phyloP scores from a whole-genome alignment of 768 basidiomycete genomes.

The Calocera cornea region DNA sequence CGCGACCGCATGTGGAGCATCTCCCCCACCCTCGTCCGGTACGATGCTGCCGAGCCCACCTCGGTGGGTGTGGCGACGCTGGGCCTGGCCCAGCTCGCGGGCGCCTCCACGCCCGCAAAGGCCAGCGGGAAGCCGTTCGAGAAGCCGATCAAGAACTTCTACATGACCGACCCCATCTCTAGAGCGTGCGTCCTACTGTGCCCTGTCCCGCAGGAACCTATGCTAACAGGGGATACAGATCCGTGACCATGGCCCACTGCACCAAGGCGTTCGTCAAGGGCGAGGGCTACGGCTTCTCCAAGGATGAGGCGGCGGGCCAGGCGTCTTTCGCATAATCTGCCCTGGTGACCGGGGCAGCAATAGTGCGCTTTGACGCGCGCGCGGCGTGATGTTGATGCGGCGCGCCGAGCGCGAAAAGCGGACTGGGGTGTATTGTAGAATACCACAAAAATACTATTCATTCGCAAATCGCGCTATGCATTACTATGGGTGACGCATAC shows the following conservation, averaged over 20 bases:
- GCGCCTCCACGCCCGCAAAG: conserved; percentile 40
- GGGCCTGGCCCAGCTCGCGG: conserved; percentile 50
- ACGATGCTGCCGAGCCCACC: conserved; percentile 66
- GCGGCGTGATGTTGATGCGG: neutral
- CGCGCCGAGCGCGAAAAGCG: neutral
- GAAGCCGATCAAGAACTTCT: conserved; percentile 84
- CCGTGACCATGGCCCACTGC: conserved; percentile 94
- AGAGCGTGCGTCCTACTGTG: conserved; percentile 54
- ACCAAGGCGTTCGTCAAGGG: conserved; percentile 73
- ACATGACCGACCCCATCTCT: conserved; percentile 90
- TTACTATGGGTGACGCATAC: neutral
- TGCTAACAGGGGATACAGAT: conserved; percentile 32
- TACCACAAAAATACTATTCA: neutral
- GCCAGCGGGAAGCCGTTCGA: conserved; percentile 47
- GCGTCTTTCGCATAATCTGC: conserved; percentile 13
- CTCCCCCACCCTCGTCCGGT: conserved; percentile 75
- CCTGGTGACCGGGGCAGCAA: neutral
- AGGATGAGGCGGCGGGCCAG: conserved; percentile 33
- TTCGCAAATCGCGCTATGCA: neutral
- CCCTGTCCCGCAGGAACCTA: neutral
- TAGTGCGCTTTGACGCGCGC: too few species aligned
- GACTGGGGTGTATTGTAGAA: conserved; percentile 6
- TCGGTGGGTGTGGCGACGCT: conserved; percentile 55
- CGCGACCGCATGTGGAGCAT: conserved; percentile 96
- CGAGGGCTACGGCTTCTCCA: conserved; percentile 46